Evolutionary conservation across 2,329 filamentous ascomycete species (phyloP), one percentile per base, ranked within the genome.

Genomic region (Exophiala bonariae): DNA sequence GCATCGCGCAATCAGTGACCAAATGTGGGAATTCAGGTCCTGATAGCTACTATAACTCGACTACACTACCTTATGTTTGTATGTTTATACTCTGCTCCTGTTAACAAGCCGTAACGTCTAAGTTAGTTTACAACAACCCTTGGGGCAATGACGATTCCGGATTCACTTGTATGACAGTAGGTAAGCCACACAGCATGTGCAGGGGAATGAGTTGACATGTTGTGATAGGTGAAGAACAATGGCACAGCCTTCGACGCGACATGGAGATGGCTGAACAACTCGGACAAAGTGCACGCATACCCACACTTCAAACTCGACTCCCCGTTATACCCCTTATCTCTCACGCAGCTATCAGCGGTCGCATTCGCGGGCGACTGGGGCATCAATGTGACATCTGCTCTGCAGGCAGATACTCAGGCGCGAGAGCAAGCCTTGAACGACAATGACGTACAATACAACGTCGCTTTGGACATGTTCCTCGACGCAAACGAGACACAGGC

Each of bases 61-160:
- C 40, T 4, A 43, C 40, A 8, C 19, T 49, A 9, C 48, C 52
- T 6, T 54, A 54, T 23, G 22, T 42, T 14, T 54, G 51, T 54
- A 20, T 37, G 51, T 36, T 28, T 7, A 26, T 11, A 26, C 11
- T 26, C 23, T 6, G 23, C 6, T 26, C 23, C 6, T 26, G 6
- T 17, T 22, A 26, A 5, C 17, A 6, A 14, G n/a, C 16, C 26
- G 13, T 44, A 30, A 34, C 31, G 14, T 34, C 17, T 2, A 17
- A 20, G 3, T 31, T 13, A 44, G 42, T 44, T 32, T 44, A 37
- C 32, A 44, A 37, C n/a, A 38, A 44, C 26, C 34, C 42, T 14
- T 44, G 33, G 42, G 42, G 42, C 3, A 38, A 44, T 19, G 42
- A 44, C 16, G 42, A 23, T 2, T 37, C 33, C 26, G 42, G 42